These are phyloP conservation scores for Colletotrichum phormii DNA, from an alignment of 2,329 filamentous ascomycete species.

Conservation along the genomic window DNA sequence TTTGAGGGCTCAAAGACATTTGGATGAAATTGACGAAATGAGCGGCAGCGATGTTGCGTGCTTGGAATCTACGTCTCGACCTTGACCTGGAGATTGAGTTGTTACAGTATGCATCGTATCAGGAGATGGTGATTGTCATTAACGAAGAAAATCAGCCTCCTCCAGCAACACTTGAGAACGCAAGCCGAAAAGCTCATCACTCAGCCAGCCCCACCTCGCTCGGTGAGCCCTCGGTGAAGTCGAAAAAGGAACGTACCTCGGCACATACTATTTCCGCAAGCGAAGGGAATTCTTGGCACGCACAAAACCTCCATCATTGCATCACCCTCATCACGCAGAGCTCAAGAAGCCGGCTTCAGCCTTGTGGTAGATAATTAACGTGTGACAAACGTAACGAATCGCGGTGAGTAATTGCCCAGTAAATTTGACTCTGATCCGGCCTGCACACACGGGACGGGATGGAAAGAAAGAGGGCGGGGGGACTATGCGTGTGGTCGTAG, in stretches of 20 bases:
- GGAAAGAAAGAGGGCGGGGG: background rate
- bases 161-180: background rate
- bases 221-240: background rate
- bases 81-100: background rate
- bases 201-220: background rate
- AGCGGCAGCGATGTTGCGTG: too few species aligned
- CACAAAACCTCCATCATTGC: slow-evolving; percentile 37
- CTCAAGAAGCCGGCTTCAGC: slow-evolving; percentile 27
- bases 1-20: background rate
- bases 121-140: background rate
- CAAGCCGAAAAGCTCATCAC: background rate
- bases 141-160: background rate
- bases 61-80: background rate
- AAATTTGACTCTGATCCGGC: background rate
- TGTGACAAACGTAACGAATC: slow-evolving; percentile 27
- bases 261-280: slow-evolving; percentile 39
- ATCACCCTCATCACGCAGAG: slow-evolving; percentile 18
- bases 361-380: slow-evolving; percentile 28
- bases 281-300: slow-evolving; percentile 38
- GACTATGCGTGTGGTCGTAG: background rate
- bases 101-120: background rate
- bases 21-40: background rate
- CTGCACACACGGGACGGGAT: background rate
- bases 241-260: slow-evolving; percentile 8
- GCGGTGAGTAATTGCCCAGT: slow-evolving; percentile 6